Percentiles rank a stretch among this genome's conserved stretches.
Conservation (phyloP, 2,329 filamentous ascomycete species). For the Ophiocordyceps australis region DNA sequence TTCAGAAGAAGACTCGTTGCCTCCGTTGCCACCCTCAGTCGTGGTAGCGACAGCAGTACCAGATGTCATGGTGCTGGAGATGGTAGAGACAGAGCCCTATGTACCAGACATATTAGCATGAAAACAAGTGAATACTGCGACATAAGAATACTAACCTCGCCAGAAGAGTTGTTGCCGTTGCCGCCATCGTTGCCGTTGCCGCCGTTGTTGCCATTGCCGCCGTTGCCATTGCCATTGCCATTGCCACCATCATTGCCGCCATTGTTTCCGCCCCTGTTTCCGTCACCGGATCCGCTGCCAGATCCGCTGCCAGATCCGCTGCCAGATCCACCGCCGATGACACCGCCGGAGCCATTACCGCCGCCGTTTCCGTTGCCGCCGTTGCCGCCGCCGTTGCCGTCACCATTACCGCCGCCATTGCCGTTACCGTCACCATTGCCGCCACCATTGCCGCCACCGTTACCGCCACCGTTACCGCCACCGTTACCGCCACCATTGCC, state of each 20-base stretch:
- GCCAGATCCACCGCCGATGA: conserved; percentile 1
- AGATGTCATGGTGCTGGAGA: conserved; percentile 16
- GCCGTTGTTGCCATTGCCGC: conserved; percentile 2
- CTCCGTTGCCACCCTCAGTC: conserved; percentile 8
- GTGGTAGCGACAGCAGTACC: conserved; percentile 18
- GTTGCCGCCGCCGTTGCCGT: background rate
- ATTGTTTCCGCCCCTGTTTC: background rate
- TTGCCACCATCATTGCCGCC: too few species aligned
- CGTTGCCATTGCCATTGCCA: conserved; percentile 6
- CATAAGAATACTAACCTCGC: too few species aligned
- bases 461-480: conserved; percentile 1
- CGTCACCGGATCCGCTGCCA: conserved; percentile 5
- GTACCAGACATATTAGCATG: too few species aligned
- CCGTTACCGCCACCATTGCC: conserved; percentile 1
- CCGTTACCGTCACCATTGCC: conserved; percentile 1
- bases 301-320: background rate
- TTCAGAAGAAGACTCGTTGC: conserved; percentile 2
- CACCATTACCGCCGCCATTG: background rate
- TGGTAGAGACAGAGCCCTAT: conserved; percentile 17
- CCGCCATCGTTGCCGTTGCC: too few species aligned
- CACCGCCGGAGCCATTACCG: background rate
- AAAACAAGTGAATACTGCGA: too few species aligned
- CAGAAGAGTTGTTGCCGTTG: too few species aligned
- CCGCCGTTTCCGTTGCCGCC: conserved; percentile 1
- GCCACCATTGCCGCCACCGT: conserved; percentile 2